Evolutionary conservation across 495 filamentous ascomycete species (phyloP), one percentile per base, ranked within the genome.

Genomic region (Parathielavia hyrcaniae): DNA sequence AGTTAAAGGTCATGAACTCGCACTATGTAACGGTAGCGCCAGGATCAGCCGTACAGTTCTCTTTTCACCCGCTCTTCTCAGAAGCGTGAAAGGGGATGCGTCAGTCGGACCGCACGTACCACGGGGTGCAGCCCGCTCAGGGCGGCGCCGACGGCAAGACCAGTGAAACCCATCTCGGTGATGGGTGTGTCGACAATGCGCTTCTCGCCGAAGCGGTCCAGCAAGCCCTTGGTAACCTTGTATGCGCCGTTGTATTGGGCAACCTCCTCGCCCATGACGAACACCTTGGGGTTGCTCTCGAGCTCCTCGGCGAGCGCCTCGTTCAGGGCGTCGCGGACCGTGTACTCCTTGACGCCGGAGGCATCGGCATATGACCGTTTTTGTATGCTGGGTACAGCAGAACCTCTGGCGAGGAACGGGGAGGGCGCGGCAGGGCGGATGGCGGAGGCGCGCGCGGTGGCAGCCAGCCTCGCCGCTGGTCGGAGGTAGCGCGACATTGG

Each of bases 1-100:
- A 98, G 82, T 98, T 98, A 88, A 96, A 98, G 65, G 93, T 98
- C 93, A 98, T 98, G 83, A 98, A 98, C 77, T 96, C 91, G 82
- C 90, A 95, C 90, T 95, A 35, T 30, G 8, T 52, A 16, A 10
- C 19, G 35, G 19, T 39, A 23, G 17, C 34, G 57, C 70, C 62
- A 68, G 59, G 51, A 14, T 22, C 49, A 16, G 36, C 14, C 11
- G 5, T 23, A 14, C 16, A 11, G 1, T 9, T n/a, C 5, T 8
- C 12, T 41, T 26, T 13, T 44, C 26, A 8, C 2, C 12, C n/a
- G n/a, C 17, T 19, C 20, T 20, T 48, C 43, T 19, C 40, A 53
- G 30, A 45, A 49, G 32, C 36, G 32, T 14, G 56, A n/a, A n/a
- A n/a, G 16, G n/a, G 26, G 11, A 2, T 32, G 4, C 16, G 4